Base-by-base conservation (phyloP, 2,329 filamentous ascomycete species). In the Rugonectria rugulosa region DNA sequence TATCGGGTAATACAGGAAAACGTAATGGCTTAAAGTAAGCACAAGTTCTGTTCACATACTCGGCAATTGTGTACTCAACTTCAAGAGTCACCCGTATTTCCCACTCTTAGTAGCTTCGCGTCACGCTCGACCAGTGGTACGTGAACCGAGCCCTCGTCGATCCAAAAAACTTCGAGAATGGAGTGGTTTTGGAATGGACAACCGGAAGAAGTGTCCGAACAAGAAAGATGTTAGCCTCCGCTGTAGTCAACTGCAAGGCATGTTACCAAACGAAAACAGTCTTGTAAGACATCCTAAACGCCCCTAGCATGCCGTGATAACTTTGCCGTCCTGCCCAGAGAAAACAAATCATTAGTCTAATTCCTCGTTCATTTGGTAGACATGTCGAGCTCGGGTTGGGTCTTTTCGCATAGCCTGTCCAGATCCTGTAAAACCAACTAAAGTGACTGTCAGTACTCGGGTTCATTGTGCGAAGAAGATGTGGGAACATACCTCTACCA, bases 371-470 rank as follows among this genome's bases (percentile, higher is more conserved):
- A 88, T 82, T 73, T 94, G 87, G 74, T 96, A 96, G 63, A 95
- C 88, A 71, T 97, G 92, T 68, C 92, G 88, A 72, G 85, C 89
- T 69, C 93, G 84, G 59, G 88, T 87, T 42, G 87, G 86, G 71
- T 97, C 95, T 75, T 97, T 97, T 66, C 92, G 90, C 95, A 98
- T 98, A 63, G 89, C 84, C 75, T 97, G 92, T 56, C 95, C 95
- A 50, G 93, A 97, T 59, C 95, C 95, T 8, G 92, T 97, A 70
- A 99, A 97, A 27, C 95, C 95, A 70, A 99, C 95, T 97, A 63
- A 6, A 42, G 17, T 14, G 5, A n/a, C 26, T 12, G 57, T 71
- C 53, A 71, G 70, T 50, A 47, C 38, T 38, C 36, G 14, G 7
- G 32, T 27, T 29, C 3, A 6, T 41, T 42, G 7, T 7, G 6